Base-by-base conservation (phyloP, 805 yeast species). In the Suhomyces sp. region DNA sequence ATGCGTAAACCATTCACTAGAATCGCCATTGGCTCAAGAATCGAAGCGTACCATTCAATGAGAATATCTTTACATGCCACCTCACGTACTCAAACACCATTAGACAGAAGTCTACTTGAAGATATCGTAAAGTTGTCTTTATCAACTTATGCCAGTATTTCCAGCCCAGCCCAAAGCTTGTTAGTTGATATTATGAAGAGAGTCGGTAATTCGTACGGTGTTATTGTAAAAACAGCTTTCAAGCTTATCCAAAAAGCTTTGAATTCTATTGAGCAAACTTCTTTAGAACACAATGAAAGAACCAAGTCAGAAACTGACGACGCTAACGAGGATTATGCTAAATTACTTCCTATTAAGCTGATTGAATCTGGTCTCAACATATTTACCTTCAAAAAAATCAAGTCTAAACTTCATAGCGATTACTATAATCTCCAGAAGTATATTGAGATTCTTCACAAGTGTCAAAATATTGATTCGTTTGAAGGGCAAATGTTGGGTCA, bases 1-100 rank as follows among this genome's bases (percentile, higher is more conserved):
- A 67, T 83, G 19, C 71, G 83, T 5, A 84, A 86, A 54, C 89
- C 91, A 1, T 86, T 77, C 57, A 91, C 98, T 0, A 83, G 97
- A 63, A 78, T 89, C 0, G 79, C 88, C 1, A 65, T 90, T n/a
- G 96, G 88, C 2, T 82, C 88, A 0, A 78, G 96, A 51, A 75
- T 90, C 12, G 87, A 85, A 51, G 72, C 85, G 13, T 87, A 84
- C 57, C 97, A 92, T 58, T 82, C 83, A 65, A 85, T 87, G 58
- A 80, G 98, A 59, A 81, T 87, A 24, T 73, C 83, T 1, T 76
- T 88, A 36, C 89, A 86, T 60, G 80, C 90, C 0, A 87, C 93
- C 0, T 84, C 88, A 3, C 77, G 97, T 56, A 72, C 84, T 6
- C 88, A 89, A 60, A 81, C 90, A 0, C 80, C 77, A 6, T 64